Evolutionary conservation across 495 filamentous ascomycete genomes (phyloP), one percentile per base, ranked within the genome.

Genomic region (Hyaloscypha bicolor): DNA sequence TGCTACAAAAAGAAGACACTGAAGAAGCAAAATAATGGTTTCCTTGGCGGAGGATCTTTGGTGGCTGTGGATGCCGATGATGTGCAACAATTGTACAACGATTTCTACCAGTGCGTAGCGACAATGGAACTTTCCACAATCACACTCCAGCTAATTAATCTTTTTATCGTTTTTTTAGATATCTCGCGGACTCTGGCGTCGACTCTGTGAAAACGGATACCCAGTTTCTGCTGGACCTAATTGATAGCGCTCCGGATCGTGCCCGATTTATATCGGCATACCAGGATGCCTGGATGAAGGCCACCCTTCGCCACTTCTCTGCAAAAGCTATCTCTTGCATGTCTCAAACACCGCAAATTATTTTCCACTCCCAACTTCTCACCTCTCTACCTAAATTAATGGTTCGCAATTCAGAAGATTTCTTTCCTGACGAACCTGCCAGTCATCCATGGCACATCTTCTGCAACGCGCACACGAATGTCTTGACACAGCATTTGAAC

Each of bases 261-360:
- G 25, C 25, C 25, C 1, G 22, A 29, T 56, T 56, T 29, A 56
- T 56, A n/a, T 56, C 53, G 3, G 53, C 53, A 56, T 56, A 56
- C 53, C 53, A 56, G 25, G 53, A 56, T 56, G 53, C 53, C 25
- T 56, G 53, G 53, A 56, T 56, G 53, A 56, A 56, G 25, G 53
- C 53, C 53, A 16, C 53, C 25, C 53, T 56, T 29, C 22, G 25
- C 25, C 25, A 56, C 53, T 56, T 56, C 25, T n/a, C 19, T n/a
- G 53, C 19, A 56, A 56, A 56, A 56, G 12, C 53, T 56, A 56
- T 56, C 53, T 56, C 53, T 11, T 56, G 53, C 53, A 56, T 56
- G 53, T 25, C 53, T 56, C 53, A 56, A 56, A n/a, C 11, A n/a
- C 53, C 53, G 16, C 53, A 56, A 56, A 56, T 56, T 56, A 56